Conservation (phyloP, 257 asterid species). For the Solanum chiquidenum region DNA sequence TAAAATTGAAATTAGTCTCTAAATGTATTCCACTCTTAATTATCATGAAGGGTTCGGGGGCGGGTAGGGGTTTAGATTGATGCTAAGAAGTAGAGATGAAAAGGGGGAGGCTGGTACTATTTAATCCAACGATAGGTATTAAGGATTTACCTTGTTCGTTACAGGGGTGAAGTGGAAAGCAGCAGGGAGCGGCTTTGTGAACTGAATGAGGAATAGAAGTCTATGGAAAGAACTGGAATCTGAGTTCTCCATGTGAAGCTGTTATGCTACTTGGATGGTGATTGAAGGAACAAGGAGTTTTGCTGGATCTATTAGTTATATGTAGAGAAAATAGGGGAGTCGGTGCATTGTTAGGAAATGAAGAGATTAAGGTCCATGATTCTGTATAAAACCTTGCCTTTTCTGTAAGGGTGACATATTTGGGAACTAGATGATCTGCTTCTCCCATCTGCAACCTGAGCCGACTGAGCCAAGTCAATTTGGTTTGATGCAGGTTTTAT, state of each 20-base stretch:
- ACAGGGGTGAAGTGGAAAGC: not conserved
- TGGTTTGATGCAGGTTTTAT: not conserved
- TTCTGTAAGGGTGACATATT: not conserved
- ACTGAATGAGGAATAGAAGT: not conserved
- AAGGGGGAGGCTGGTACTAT: not conserved
- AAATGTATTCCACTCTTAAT: not conserved
- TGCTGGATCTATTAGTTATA: not conserved
- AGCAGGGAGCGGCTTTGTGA: not conserved
- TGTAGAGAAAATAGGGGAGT: not conserved
- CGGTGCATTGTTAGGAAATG: not conserved
- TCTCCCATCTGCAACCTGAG: not conserved
- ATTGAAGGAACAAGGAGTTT: not conserved
- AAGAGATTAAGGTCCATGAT: not conserved
- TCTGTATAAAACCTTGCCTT: not conserved
- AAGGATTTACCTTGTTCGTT: not conserved
- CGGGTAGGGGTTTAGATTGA: not conserved
- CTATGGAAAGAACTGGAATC: not conserved
- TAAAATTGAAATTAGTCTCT: not conserved
- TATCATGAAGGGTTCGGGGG: not conserved
- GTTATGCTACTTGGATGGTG: not conserved
- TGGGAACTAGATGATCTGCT: not conserved
- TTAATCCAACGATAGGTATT: not conserved
- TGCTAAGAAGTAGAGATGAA: not conserved
- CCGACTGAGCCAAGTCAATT: not conserved
- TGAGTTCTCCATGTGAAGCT: not conserved